Evolutionary conservation across 2,329 filamentous ascomycete species (phyloP), one percentile per base, ranked within the genome.

Genomic region (Tolypocladium ovalisporum): DNA sequence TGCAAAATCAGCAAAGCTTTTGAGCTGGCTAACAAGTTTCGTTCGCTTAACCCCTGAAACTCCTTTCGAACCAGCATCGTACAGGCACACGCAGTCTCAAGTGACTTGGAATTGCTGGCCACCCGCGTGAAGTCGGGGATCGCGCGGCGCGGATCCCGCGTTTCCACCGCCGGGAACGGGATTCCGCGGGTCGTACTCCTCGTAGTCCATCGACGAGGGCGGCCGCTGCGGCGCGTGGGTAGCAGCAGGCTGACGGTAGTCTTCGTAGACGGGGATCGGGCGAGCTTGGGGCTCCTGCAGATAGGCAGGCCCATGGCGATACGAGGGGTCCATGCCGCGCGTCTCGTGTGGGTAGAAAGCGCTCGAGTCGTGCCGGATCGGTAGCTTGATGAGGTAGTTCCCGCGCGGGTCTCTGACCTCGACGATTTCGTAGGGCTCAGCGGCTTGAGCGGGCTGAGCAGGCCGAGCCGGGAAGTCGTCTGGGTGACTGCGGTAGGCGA

Each of bases 121-220:
- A 19, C 19, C 4, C 19, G 13, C 29, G 10, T 34, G 29, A 22
- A 8, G 12, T 52, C 24, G 24, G n/a, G 9, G 22, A 3, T 51
- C 42, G 6, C 12, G 42, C 34, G 54, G 27, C 34, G 24, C 44
- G 32, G 19, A 3, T 3, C 29, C 10, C 27, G 9, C 42, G 19
- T 12, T 24, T 7, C 29, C 27, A 1, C 35, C 13, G 24, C 40
- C 57, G 24, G 58, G 66, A 51, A 66, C 68, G 15, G 73, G 72
- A 62, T 71, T 71, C 51, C 70, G 70, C 29, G 75, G 74, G 56
- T 79, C 75, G 54, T 79, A 79, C 60, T 77, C 75, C 56, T 76
- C 74, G 55, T 71, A 62, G 57, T 58, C 61, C 27, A 49, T 52
- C 24, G 53, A 7, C 39, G 3, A 47, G 5, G 37, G 51, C 17